phyloP scores from a whole-genome alignment of 2,329 filamentous ascomycete species.

The Pseudodiploospora longispora region DNA sequence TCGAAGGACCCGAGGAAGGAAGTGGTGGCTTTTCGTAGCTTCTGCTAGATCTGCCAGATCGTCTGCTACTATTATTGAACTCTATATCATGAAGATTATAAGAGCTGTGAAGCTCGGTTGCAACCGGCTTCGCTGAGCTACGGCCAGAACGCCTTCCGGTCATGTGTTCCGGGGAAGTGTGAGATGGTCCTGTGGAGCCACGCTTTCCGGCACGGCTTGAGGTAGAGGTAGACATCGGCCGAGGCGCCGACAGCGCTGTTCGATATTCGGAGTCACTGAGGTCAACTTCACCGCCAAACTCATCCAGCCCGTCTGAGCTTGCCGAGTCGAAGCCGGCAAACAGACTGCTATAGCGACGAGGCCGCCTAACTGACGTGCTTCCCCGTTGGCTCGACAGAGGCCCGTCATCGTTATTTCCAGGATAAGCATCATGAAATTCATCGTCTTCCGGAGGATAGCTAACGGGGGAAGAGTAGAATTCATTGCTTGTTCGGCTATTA shows the following conservation, averaged over 20 bases:
- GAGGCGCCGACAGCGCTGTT: slow-evolving; percentile 57
- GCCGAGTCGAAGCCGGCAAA: slow-evolving; percentile 75
- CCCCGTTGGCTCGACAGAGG: slow-evolving; percentile 52
- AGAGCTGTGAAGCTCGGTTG: slow-evolving; percentile 38
- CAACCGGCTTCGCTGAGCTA: slow-evolving; percentile 26
- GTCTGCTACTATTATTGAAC: background rate
- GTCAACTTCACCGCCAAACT: slow-evolving; percentile 49
- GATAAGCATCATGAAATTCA: slow-evolving; percentile 54
- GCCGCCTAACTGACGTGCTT: slow-evolving; percentile 53
- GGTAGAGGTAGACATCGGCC: slow-evolving; percentile 34
- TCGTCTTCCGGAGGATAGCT: slow-evolving; percentile 29
- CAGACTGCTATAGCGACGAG: slow-evolving; percentile 72
- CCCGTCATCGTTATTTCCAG: slow-evolving; percentile 73
- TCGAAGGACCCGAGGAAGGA: slow-evolving; percentile 23
- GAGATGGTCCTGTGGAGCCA: slow-evolving; percentile 28
- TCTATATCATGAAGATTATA: slow-evolving; percentile 30
- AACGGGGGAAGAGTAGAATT: slow-evolving; percentile 43
- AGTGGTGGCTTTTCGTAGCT: slow-evolving; percentile 30
- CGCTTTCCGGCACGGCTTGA: slow-evolving; percentile 33
- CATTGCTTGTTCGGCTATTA: slow-evolving; percentile 36
- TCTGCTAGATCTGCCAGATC: slow-evolving; percentile 24
- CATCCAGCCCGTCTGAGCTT: slow-evolving; percentile 59
- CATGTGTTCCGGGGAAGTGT: slow-evolving; percentile 36
- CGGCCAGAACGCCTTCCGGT: slow-evolving; percentile 18
- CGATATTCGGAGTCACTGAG: slow-evolving; percentile 59